phyloP scores from a whole-genome alignment of 768 basidiomycete genomes.

The Nidula microcarpa region DNA sequence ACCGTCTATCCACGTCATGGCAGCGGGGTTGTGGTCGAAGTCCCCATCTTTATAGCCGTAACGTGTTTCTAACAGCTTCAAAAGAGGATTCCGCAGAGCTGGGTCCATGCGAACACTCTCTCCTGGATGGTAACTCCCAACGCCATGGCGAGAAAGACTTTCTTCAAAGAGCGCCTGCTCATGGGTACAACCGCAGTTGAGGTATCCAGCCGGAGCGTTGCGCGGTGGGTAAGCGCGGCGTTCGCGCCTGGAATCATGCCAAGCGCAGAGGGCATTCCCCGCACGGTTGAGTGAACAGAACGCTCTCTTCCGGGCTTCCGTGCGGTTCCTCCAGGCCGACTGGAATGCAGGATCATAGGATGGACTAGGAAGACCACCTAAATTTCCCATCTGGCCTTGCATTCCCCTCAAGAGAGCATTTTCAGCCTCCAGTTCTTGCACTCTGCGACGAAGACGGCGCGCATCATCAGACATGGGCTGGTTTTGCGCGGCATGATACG shows the following conservation, averaged over 20 bases:
- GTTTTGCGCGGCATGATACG: slow-evolving; percentile 3
- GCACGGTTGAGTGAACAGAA: slow-evolving; percentile 85
- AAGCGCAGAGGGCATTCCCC: slow-evolving; percentile 85
- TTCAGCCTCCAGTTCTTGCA: slow-evolving; percentile 63
- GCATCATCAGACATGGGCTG: slow-evolving; percentile 46
- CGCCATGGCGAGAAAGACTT: slow-evolving; percentile 71
- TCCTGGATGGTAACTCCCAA: slow-evolving; percentile 81
- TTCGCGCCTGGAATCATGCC: slow-evolving; percentile 87
- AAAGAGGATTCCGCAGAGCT: slow-evolving; percentile 75
- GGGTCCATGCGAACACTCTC: slow-evolving; percentile 89
- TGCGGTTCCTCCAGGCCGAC: slow-evolving; percentile 67
- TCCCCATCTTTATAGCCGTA: slow-evolving; percentile 84
- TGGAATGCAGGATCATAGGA: slow-evolving; percentile 48
- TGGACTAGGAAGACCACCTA: slow-evolving; percentile 21
- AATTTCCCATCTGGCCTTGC: slow-evolving; percentile 8
- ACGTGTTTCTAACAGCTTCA: slow-evolving; percentile 65
- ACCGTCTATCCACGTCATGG: slow-evolving; percentile 65
- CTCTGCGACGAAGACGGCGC: slow-evolving; percentile 47
- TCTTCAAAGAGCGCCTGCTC: slow-evolving; percentile 88
- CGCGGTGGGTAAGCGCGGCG: slow-evolving; percentile 74
- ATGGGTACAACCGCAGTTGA: slow-evolving; percentile 85
- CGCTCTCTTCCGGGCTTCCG: slow-evolving; percentile 63
- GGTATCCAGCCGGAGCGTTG: slow-evolving; percentile 70
- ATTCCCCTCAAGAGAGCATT: slow-evolving; percentile 28
- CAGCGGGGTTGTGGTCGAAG: slow-evolving; percentile 67